Conservation (phyloP, 2,329 filamentous ascomycete species). For the Pyrenophora seminiperda region DNA sequence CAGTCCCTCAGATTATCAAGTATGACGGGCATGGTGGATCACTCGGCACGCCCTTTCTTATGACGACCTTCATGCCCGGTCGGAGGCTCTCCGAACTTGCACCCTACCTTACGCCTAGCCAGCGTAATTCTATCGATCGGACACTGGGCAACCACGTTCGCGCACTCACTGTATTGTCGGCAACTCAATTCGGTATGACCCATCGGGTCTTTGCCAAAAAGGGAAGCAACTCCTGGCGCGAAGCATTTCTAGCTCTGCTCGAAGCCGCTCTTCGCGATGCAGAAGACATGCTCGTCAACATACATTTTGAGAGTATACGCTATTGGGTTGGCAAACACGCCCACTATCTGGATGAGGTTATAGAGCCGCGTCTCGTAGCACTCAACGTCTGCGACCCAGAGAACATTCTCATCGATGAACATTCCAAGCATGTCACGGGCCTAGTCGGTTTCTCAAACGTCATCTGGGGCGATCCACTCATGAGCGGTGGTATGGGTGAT, state of each 20-base stretch:
- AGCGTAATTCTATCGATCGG: slow-evolving; percentile 48
- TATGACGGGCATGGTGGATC: slow-evolving; percentile 40
- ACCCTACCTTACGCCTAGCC: slow-evolving; percentile 40
- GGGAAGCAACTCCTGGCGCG: slow-evolving; percentile 58
- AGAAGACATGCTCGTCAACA: slow-evolving; percentile 63
- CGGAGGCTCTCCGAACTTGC: slow-evolving; percentile 40
- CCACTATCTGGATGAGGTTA: slow-evolving; percentile 56
- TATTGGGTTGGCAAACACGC: slow-evolving; percentile 54
- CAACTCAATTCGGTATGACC: slow-evolving; percentile 58
- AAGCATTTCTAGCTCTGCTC: slow-evolving; percentile 58
- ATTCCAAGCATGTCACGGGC: slow-evolving; percentile 55
- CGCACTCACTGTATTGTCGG: slow-evolving; percentile 53
- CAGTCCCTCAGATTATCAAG: slow-evolving; percentile 49
- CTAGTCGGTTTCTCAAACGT: slow-evolving; percentile 60
- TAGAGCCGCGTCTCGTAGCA: slow-evolving; percentile 57
- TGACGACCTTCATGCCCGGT: slow-evolving; percentile 43
- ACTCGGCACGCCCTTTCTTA: slow-evolving; percentile 41
- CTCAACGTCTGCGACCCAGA: slow-evolving; percentile 55
- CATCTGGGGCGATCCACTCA: slow-evolving; percentile 62
- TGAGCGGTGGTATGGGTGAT: slow-evolving; percentile 54
- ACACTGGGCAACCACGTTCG: slow-evolving; percentile 50
- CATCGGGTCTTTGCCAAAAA: slow-evolving; percentile 53
- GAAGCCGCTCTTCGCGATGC: slow-evolving; percentile 61
- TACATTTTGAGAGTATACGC: slow-evolving; percentile 62
- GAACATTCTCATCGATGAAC: slow-evolving; percentile 59